Conservation (phyloP, 2,329 filamentous ascomycete species). For the Daldinia sp. region DNA sequence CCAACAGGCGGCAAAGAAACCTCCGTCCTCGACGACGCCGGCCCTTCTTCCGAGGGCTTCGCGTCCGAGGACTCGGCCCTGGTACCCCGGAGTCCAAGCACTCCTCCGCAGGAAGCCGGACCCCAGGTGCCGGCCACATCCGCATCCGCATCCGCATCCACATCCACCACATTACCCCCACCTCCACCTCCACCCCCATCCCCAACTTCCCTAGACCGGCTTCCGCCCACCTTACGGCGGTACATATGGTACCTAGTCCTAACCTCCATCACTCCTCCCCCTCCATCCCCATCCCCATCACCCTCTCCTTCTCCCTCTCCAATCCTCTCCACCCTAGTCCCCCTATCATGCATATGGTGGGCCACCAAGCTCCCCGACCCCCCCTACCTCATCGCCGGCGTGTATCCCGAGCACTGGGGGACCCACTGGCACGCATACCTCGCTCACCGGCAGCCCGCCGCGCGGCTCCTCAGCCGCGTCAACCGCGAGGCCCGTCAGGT, state of each 20-base stretch:
- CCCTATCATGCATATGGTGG: slow-evolving; percentile 30
- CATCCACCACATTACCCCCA: neutral
- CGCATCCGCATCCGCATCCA: neutral
- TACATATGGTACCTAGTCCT: slow-evolving; percentile 38
- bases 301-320: neutral
- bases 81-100: neutral
- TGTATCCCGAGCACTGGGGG: slow-evolving; percentile 28
- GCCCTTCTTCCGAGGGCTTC: neutral
- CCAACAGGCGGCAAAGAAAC: neutral
- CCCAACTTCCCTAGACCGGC: slow-evolving; percentile 16
- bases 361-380: slow-evolving; percentile 9
- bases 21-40: neutral
- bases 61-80: neutral
- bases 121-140: neutral
- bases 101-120: neutral
- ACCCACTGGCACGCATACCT: slow-evolving; percentile 35
- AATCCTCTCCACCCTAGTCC: neutral
- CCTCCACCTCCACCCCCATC: neutral
- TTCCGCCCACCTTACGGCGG: slow-evolving; percentile 30
- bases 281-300: neutral
- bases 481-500: slow-evolving; percentile 35
- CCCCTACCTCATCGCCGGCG: slow-evolving; percentile 33
- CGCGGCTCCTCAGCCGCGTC: slow-evolving; percentile 24
- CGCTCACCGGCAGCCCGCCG: slow-evolving; percentile 23
- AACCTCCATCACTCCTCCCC: neutral